Base-by-base conservation (phyloP, 345 rosid genomes). In the Murraya paniculata region DNA sequence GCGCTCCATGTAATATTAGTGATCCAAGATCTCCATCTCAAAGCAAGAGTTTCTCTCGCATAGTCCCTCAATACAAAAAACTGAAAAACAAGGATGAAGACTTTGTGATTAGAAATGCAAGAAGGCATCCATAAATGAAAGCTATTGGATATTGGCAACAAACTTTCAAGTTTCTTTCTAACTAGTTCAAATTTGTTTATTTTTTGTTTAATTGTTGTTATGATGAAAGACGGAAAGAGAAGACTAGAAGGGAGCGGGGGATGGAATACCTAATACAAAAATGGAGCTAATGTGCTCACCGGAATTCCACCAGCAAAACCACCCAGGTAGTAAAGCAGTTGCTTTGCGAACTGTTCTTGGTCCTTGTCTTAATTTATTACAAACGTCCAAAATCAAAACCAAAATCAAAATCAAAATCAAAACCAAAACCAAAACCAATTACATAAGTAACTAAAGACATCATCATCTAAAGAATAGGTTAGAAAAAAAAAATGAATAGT, bases 21-120 rank as follows among this genome's bases (percentile, higher is more conserved):
- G 97, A 95, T 93, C 99, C 99, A 95, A 68, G 96, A 90, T 80
- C 99, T 90, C 99, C 99, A 95, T 81, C 99, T 84, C 76, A 95
- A 80, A 61, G 97, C 79, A 74, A 95, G 91, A 48, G 84, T 87
- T 78, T 95, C 99, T 75, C 87, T 91, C 3, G 98, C 94, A 80
- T 92, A 95, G 87, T 95, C 99, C 86, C 99, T 87, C 45, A 95
- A 84, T 64, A 93, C 99, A 79, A 95, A 95, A 77, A 95, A 77
- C 99, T 95, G 95, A 80, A 76, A 74, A 73, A 60, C 16, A 18
- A 57, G 3, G 25, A 62, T 2, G 53, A 13, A 61, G 56, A 28
- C 30, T 22, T 33, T 31, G 36, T 50, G 11, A 65, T 64, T 2
- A 19, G 19, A 22, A 28, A 28, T 30, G 33, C n/a, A 33, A 50